A percentile compares a stretch with the other conserved stretches of the same genome.
These are phyloP conservation scores for Zopfia rhizophila DNA, from an alignment of 2,329 filamentous ascomycete genomes.

Conservation along the genomic window DNA sequence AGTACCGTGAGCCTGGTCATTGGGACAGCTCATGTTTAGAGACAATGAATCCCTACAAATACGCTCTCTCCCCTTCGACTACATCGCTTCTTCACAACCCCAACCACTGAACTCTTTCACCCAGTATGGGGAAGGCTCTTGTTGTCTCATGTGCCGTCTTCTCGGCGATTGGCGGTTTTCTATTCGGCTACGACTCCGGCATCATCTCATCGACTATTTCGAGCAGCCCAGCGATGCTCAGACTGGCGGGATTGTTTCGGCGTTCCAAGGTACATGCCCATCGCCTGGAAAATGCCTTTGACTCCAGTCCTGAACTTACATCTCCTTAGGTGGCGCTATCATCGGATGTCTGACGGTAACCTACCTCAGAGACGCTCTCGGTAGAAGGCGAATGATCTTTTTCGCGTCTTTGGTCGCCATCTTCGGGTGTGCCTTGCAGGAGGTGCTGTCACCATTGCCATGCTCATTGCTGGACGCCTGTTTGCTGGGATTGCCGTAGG, in stretches of 20 bases:
- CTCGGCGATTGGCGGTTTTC: slow-evolving; percentile 60
- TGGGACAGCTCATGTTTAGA: too few relatives aligned
- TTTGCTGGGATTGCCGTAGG: slow-evolving; percentile 63
- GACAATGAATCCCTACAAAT: too few relatives aligned
- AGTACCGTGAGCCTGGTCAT: too few relatives aligned
- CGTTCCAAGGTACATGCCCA: too few relatives aligned
- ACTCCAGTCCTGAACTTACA: too few relatives aligned
- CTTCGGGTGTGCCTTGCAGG: slow-evolving; percentile 50
- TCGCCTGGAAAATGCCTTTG: too few relatives aligned
- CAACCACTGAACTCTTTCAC: too few relatives aligned
- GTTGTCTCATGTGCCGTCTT: slow-evolving; percentile 31
- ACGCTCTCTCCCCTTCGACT: too few relatives aligned
- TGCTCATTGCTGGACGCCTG: slow-evolving; percentile 62
- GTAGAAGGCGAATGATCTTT: slow-evolving; percentile 42
- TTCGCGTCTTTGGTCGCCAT: slow-evolving; percentile 46
- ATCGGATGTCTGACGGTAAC: slow-evolving; percentile 14
- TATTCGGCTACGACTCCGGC: slow-evolving; percentile 83
- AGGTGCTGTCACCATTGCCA: slow-evolving; percentile 50
- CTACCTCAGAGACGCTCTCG: slow-evolving; percentile 21
- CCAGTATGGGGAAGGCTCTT: slow-evolving; percentile 28
- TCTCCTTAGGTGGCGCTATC: too few relatives aligned
- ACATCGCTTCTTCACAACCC: too few relatives aligned
- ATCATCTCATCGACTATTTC: slow-evolving; percentile 67
- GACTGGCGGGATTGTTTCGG: too few relatives aligned
- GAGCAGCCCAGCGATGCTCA: too few relatives aligned